Evolutionary conservation across 2,329 filamentous ascomycete species (phyloP).

Genomic region (Exophiala lecanii-corni): DNA sequence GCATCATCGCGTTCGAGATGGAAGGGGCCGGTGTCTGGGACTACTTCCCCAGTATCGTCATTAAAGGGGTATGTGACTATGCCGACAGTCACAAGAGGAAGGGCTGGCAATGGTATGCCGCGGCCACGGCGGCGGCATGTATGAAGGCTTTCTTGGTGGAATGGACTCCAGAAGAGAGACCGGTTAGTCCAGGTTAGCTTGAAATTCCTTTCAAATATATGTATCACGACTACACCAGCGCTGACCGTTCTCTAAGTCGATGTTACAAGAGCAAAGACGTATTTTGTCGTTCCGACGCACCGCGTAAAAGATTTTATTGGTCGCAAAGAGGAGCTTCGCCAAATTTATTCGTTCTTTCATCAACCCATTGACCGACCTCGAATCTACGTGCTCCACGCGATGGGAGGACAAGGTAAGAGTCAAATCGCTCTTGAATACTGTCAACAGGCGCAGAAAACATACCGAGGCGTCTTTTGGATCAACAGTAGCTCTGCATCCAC

Average conservation of each 20-base stretch:
- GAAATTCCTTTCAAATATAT: too few species aligned
- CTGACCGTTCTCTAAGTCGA: too few species aligned
- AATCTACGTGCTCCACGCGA: slow-evolving; percentile 7
- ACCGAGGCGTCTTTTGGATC: slow-evolving; percentile 6
- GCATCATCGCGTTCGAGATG: slow-evolving; percentile 23
- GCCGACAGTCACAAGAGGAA: slow-evolving; percentile 12
- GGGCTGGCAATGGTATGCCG: slow-evolving; percentile 12
- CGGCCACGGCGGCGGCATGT: slow-evolving; percentile 15
- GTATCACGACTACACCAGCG: too few species aligned
- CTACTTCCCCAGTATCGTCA: slow-evolving; percentile 11
- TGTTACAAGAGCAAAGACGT: background rate
- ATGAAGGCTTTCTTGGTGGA: slow-evolving; percentile 16
- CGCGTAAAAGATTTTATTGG: slow-evolving; percentile 3
- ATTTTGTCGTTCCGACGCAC: slow-evolving; percentile 1
- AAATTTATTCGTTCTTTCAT: slow-evolving; percentile 3
- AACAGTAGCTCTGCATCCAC: slow-evolving; percentile 1
- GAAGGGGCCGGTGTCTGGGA: slow-evolving; percentile 22
- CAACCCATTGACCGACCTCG: background rate
- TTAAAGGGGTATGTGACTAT: slow-evolving; percentile 22
- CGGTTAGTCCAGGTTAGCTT: background rate
- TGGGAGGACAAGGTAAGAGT: slow-evolving; percentile 8
- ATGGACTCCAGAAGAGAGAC: background rate
- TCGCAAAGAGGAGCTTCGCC: slow-evolving; percentile 2
- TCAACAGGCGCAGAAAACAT: slow-evolving; percentile 1
- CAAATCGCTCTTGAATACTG: slow-evolving; percentile 10